phyloP scores from a whole-genome alignment of 139 green algal genomes.

The Haematococcus sp. region DNA sequence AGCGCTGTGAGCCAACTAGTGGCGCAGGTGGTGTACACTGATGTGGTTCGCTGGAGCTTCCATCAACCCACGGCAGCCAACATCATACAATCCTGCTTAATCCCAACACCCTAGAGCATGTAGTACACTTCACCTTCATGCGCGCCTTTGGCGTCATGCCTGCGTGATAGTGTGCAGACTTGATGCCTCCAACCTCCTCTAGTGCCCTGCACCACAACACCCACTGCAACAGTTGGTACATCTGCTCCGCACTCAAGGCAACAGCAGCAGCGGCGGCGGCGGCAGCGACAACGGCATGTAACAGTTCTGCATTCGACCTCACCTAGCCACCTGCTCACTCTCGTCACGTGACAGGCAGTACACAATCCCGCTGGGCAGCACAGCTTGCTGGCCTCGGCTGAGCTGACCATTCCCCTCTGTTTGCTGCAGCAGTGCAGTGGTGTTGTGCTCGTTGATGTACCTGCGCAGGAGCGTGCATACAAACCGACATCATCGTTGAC shows the following conservation, averaged over 20 bases:
- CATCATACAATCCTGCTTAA: neutral
- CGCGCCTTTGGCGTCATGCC: conserved; percentile 79
- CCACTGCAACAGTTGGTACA: no score
- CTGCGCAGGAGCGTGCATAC: no score
- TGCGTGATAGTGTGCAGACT: conserved; percentile 78
- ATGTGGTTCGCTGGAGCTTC: neutral
- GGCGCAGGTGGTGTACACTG: neutral
- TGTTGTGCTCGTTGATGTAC: conserved; percentile 25
- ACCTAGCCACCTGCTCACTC: conserved; percentile 72
- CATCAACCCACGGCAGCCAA: neutral
- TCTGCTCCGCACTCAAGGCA: no score
- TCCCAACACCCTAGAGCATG: neutral
- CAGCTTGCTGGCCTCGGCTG: conserved; percentile 15
- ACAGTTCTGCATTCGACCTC: no score
- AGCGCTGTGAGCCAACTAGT: neutral
- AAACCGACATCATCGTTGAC: no score
- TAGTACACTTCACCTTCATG: conserved; percentile 53
- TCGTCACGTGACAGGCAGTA: conserved; percentile 89
- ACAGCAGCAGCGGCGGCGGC: no score
- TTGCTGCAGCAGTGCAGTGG: neutral
- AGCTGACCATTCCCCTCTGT: neutral
- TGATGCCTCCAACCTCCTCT: conserved; percentile 41
- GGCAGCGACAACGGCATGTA: no score
- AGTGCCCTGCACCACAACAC: neutral
- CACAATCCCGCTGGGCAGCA: conserved; percentile 70